These are phyloP conservation scores for Aristolochia contorta DNA, from an alignment of 164 flowering plant species.

Conservation along the genomic window DNA sequence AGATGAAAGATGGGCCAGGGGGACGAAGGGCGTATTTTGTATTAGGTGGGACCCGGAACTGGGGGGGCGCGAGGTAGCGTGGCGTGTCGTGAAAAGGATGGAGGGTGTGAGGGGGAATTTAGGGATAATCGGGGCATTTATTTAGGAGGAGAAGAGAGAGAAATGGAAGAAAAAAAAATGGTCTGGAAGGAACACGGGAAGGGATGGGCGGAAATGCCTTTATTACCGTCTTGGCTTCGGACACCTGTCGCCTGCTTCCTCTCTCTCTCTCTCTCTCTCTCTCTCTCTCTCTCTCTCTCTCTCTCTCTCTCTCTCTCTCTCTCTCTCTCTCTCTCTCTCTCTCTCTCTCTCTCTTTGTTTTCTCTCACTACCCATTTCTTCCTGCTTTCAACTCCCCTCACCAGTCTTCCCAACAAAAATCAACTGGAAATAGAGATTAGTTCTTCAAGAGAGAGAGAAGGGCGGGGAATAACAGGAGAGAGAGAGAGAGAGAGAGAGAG, in stretches of 20 bases:
- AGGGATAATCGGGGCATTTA: no score
- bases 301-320: background rate
- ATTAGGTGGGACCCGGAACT: no score
- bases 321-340: background rate
- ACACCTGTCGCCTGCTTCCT: constrained; percentile 17
- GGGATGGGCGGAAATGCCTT: constrained; percentile 8
- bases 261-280: background rate
- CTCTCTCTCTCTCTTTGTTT: background rate
- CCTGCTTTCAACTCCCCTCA: constrained; percentile 3
- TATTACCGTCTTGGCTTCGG: constrained; percentile 8
- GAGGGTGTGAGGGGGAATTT: no score
- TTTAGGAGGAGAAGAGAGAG: no score
- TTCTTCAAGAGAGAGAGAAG: background rate
- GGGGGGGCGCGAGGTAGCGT: no score
- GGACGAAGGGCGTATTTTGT: no score
- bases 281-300: background rate
- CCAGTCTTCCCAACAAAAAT: background rate
- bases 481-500: background rate
- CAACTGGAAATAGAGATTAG: background rate
- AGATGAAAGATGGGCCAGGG: no score
- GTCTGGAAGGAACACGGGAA: background rate
- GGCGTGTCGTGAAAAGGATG: no score
- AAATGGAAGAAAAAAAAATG: background rate
- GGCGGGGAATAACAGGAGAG: background rate
- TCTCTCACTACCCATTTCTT: constrained; percentile 2